Conservation (phyloP, 495 filamentous ascomycete genomes). For the Xylaria longipes region DNA sequence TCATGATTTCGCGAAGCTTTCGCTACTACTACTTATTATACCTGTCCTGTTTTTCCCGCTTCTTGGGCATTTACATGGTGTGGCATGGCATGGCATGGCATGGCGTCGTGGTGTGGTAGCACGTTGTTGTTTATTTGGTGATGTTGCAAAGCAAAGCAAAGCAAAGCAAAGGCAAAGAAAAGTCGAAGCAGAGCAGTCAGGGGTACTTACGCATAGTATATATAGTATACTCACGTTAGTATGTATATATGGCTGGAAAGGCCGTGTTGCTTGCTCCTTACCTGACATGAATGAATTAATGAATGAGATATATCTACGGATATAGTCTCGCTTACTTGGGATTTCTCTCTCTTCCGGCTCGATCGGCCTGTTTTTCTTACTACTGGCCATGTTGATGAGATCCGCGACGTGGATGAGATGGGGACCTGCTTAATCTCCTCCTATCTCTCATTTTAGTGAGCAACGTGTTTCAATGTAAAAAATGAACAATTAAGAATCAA, state of each 20-base stretch:
- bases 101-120: conserved; percentile 10
- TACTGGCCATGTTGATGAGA: too few relatives aligned
- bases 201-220: neutral
- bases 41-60: neutral
- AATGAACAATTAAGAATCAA: too few relatives aligned
- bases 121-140: neutral
- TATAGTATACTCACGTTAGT: neutral
- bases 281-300: neutral
- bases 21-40: conserved; percentile 13
- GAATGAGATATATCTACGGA: neutral
- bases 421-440: too few relatives aligned
- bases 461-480: too few relatives aligned
- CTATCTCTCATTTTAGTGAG: too few relatives aligned
- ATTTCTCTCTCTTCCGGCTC: too few relatives aligned
- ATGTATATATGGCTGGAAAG: conserved; percentile 2
- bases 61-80: conserved; percentile 26
- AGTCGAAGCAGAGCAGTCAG: neutral
- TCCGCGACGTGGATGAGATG: too few relatives aligned
- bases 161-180: neutral
- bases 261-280: neutral
- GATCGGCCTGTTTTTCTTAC: too few relatives aligned
- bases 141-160: neutral
- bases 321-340: too few relatives aligned
- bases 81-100: conserved; percentile 23
- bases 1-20: conserved; percentile 14